phyloP scores from a whole-genome alignment of 2,329 filamentous ascomycete species.

The Tolypocladium endophyticum region DNA sequence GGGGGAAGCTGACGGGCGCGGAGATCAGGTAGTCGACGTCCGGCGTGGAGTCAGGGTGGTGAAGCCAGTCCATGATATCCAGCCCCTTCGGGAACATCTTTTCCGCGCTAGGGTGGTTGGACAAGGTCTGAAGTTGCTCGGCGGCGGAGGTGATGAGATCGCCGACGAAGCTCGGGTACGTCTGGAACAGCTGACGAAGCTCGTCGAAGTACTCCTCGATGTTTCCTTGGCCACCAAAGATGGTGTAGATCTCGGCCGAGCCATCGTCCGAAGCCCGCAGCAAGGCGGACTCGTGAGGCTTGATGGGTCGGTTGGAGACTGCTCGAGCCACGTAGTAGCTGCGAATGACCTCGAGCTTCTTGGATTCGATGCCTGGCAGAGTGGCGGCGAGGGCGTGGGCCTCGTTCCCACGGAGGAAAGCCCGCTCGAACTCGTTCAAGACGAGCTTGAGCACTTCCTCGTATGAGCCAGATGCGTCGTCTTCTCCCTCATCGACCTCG shows the following conservation, averaged over 20 bases:
- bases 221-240: constrained; percentile 96
- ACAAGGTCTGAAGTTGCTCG: constrained; percentile 75
- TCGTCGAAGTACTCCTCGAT: constrained; percentile 99
- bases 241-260: constrained; percentile 77
- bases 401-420: constrained; percentile 90
- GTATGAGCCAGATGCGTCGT: constrained; percentile 78
- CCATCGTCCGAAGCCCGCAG: constrained; percentile 79
- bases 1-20: constrained; percentile 85
- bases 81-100: constrained; percentile 98
- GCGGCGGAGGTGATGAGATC: constrained; percentile 75
- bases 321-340: constrained; percentile 87
- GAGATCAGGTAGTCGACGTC: constrained; percentile 92
- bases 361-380: constrained; percentile 81
- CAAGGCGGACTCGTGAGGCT: constrained; percentile 86
- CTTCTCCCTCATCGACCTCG: constrained; percentile 87
- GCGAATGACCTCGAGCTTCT: constrained; percentile 82
- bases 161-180: constrained; percentile 83
- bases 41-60: constrained; percentile 78
- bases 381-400: constrained; percentile 81
- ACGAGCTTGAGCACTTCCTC: constrained; percentile 87
- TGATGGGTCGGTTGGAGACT: constrained; percentile 75
- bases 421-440: constrained; percentile 92
- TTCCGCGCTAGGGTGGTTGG: constrained; percentile 73
- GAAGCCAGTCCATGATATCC: constrained; percentile 88
- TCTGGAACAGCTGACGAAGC: constrained; percentile 79